Evolutionary conservation across 352 stramenopile genomes (phyloP).

Genomic region (Phytopythium montanum): DNA sequence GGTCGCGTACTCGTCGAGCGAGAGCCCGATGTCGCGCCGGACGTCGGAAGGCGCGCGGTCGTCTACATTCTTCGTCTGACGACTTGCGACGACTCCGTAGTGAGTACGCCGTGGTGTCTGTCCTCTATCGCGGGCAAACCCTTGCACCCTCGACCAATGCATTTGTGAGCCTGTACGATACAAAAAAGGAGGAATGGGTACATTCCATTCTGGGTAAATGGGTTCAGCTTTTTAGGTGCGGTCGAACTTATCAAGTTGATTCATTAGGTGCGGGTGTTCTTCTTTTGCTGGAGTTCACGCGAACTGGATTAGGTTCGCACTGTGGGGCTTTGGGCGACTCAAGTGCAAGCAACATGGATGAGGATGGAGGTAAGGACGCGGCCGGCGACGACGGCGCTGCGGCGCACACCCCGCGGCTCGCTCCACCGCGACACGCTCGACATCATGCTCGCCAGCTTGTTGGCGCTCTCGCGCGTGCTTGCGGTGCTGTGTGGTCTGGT

Average conservation of each 20-base stretch:
- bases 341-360: background rate
- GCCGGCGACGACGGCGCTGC: background rate
- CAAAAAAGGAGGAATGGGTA: too few species aligned
- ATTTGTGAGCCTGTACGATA: too few species aligned
- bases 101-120: background rate
- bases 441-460: too few species aligned
- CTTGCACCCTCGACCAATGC: too few species aligned
- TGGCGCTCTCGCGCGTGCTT: background rate
- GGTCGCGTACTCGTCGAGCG: constrained; percentile 56
- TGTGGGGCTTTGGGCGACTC: background rate
- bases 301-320: too few species aligned
- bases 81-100: too few species aligned
- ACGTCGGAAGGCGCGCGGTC: constrained; percentile 24
- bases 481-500: background rate
- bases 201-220: too few species aligned
- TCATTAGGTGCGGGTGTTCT: too few species aligned
- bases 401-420: background rate
- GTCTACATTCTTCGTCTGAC: constrained; percentile 52
- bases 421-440: too few species aligned
- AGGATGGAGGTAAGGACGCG: constrained; percentile 4
- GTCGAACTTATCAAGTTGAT: too few species aligned
- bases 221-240: too few species aligned
- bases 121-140: background rate
- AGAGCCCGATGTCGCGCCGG: constrained; percentile 37
- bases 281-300: too few species aligned